Base-by-base conservation (phyloP, 2,329 filamentous ascomycete species). In the Diplodia seriata region DNA sequence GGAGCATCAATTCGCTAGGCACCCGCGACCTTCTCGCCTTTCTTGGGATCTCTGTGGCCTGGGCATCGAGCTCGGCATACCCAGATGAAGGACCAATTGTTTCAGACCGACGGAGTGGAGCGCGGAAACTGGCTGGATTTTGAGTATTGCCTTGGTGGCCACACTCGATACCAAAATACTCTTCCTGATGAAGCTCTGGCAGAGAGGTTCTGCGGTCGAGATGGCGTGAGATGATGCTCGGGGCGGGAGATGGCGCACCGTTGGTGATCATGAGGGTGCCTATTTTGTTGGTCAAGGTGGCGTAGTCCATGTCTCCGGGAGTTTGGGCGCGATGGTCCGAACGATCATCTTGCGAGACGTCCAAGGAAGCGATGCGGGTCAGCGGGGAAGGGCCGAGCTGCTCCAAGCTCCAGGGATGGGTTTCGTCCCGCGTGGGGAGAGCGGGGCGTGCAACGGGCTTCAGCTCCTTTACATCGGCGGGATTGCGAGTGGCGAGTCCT, bases 251-350 rank as follows among this genome's bases (percentile, higher is more conserved):
- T 11, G 80, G 76, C 18, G 78, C 76, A 9, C 82, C 83, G 68
- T 85, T 85, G 6, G 81, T 83, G 20, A 85, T 78, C 20, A 79
- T 76, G 9, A 84, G 74, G 3, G 81, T 80, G 8, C 83, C 83
- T 7, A 80, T 75, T 67, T 78, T 74, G 36, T 73, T 75, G 5
- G 82, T 81, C 36, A 82, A 74, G 56, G 82, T 79, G 5, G 77
- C 74, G 69, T 80, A 80, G 11, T 80, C 77, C 64, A 80, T 73
- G 12, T 84, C 81, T 4, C 76, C 74, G 9, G 81, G 81, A 7
- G 81, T 83, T 49, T 74, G 73, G 26, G 77, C 75, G 69, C 78
- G 72, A 26, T 72, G 68, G 14, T 70, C 69, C 33, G 70, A 71
- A 20, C 73, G 69, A 29, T 76, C 51, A 74, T 76, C 78, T 20